phyloP scores from a whole-genome alignment of 2,329 filamentous ascomycete species.

The Aspergillus sp. region DNA sequence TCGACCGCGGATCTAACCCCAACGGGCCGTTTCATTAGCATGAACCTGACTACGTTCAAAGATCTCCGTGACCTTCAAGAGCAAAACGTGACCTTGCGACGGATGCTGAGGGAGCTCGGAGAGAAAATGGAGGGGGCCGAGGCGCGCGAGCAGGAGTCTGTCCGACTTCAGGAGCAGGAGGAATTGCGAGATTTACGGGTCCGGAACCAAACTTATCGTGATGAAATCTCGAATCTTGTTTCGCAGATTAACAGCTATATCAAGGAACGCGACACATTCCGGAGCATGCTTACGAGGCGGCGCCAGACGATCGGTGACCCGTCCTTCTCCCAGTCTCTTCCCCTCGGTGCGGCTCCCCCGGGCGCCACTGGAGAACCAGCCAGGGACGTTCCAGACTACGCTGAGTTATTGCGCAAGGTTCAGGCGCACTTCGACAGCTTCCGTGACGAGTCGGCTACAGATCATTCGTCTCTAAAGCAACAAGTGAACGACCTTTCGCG shows the following conservation, averaged over 20 bases:
- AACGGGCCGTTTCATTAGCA: constrained; percentile 79
- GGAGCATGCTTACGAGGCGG: constrained; percentile 77
- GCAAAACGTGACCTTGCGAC: constrained; percentile 77
- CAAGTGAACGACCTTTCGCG: constrained; percentile 73
- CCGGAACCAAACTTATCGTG: constrained; percentile 67
- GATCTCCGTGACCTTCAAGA: constrained; percentile 74
- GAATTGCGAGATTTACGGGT: constrained; percentile 65
- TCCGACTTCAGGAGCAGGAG: constrained; percentile 50
- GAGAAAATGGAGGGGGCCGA: constrained; percentile 88
- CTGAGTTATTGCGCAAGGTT: constrained; percentile 72
- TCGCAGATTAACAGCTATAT: constrained; percentile 86
- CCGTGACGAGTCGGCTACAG: constrained; percentile 72
- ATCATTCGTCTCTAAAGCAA: constrained; percentile 71
- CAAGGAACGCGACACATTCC: constrained; percentile 94
- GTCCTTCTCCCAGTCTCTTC: constrained; percentile 63
- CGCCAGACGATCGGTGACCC: constrained; percentile 51
- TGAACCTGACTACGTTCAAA: constrained; percentile 82
- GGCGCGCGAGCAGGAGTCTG: constrained; percentile 52
- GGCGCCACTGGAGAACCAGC: constrained; percentile 36
- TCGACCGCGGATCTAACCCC: constrained; percentile 66
- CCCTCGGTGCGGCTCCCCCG: constrained; percentile 43
- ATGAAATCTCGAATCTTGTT: constrained; percentile 73
- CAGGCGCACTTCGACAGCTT: constrained; percentile 85
- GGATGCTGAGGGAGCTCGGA: constrained; percentile 73
- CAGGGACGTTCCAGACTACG: constrained; percentile 58